phyloP scores from a whole-genome alignment of 352 stramenopile genomes.

The Hyaloperonospora arabidopsidis region DNA sequence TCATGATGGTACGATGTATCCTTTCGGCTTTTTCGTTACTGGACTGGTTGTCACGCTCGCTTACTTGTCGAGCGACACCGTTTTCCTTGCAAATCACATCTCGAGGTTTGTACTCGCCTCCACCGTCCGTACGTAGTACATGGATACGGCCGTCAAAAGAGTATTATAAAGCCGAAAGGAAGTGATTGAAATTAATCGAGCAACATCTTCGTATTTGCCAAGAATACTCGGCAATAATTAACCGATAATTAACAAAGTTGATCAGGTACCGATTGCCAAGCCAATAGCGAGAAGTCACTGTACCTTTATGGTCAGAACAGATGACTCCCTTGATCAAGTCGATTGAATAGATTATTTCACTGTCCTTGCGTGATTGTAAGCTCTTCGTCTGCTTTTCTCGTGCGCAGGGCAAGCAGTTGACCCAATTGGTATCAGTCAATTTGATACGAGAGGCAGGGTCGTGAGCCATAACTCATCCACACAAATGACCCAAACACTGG shows the following conservation, averaged over 20 bases:
- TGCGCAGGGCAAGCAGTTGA: too few relatives aligned
- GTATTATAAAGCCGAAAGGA: neutral
- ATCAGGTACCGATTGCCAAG: neutral
- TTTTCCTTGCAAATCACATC: neutral
- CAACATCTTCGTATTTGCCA: neutral
- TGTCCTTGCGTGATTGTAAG: too few relatives aligned
- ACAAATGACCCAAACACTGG: too few relatives aligned
- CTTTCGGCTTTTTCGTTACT: neutral
- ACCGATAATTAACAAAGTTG: neutral
- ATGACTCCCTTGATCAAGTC: neutral
- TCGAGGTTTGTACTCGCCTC: neutral
- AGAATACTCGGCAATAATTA: neutral
- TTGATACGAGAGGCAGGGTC: too few relatives aligned
- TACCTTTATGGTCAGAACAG: neutral
- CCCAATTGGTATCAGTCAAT: too few relatives aligned
- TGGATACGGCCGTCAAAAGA: neutral
- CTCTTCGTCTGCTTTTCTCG: too few relatives aligned
- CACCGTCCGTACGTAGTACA: neutral
- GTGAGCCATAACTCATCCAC: too few relatives aligned
- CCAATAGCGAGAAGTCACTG: neutral
- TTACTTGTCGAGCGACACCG: neutral
- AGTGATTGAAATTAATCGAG: neutral
- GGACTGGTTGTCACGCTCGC: neutral
- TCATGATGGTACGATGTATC: neutral
- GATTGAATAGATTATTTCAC: neutral